phyloP scores from a whole-genome alignment of 805 yeast genomes.

The Middelhovenomyces tepae region DNA sequence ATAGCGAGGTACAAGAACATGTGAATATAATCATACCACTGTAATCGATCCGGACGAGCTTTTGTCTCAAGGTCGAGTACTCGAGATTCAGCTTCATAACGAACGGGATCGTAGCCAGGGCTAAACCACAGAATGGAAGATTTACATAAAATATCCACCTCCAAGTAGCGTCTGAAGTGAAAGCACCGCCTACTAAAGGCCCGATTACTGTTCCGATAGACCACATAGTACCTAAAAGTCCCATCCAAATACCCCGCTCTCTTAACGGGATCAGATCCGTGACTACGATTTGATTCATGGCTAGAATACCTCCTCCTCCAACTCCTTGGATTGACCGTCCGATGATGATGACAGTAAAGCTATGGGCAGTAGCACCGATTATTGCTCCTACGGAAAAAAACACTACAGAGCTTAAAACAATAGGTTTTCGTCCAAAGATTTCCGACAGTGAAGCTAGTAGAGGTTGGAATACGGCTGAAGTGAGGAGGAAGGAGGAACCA shows the following conservation, averaged over 20 bases:
- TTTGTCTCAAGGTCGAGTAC: conserved; percentile 30
- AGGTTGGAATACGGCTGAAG: conserved; percentile 16
- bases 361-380: conserved; percentile 43
- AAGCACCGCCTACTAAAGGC: conserved; percentile 60
- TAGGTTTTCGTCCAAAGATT: conserved; percentile 36
- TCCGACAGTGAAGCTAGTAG: conserved; percentile 19
- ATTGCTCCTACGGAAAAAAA: conserved; percentile 58
- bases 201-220: conserved; percentile 33
- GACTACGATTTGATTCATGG: conserved; percentile 46
- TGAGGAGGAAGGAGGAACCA: conserved; percentile 22
- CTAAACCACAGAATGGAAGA: conserved; percentile 54
- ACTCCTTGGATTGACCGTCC: conserved; percentile 64
- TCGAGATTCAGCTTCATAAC: conserved; percentile 43
- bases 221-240: conserved; percentile 23
- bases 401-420: conserved; percentile 39
- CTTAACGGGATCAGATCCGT: conserved; percentile 45
- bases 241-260: conserved; percentile 24
- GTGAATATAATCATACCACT: conserved; percentile 39
- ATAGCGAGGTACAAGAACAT: conserved; percentile 36
- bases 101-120: conserved; percentile 31
- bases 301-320: conserved; percentile 63
- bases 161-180: conserved; percentile 54
- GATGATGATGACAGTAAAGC: conserved; percentile 55
- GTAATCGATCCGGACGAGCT: conserved; percentile 39
- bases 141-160: conserved; percentile 71